Evolutionary conservation across 345 rosid species (phyloP).

Genomic region (Salix arbutifolia): DNA sequence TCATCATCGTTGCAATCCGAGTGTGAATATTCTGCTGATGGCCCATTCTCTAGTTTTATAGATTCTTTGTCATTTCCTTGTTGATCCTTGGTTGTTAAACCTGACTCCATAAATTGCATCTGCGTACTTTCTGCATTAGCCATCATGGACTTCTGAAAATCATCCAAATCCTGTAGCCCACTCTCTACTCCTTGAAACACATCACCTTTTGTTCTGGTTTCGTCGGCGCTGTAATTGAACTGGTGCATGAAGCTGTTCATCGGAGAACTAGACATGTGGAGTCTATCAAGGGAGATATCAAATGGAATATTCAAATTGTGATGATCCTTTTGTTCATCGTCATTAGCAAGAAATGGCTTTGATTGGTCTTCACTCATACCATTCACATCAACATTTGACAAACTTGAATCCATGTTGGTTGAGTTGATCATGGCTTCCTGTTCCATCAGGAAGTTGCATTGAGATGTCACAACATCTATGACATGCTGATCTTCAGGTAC

Average conservation of each 20-base stretch:
- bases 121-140: constrained; percentile 9
- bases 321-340: constrained; percentile 19
- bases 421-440: constrained; percentile 32
- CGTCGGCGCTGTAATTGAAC: constrained; percentile 28
- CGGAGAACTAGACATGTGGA: constrained; percentile 31
- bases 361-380: constrained; percentile 25
- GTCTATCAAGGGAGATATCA: constrained; percentile 38
- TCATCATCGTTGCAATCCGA: constrained; percentile 85
- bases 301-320: constrained; percentile 38
- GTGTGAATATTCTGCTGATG: constrained; percentile 41
- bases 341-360: constrained; percentile 17
- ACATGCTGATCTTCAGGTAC: constrained; percentile 67
- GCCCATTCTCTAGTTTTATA: constrained; percentile 44
- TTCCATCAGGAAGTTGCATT: constrained; percentile 47
- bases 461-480: constrained; percentile 56
- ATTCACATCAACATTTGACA: constrained; percentile 17
- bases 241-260: constrained; percentile 45
- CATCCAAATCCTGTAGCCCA: constrained; percentile 35
- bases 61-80: constrained; percentile 41
- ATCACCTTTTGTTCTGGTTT: constrained; percentile 29
- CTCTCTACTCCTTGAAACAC: constrained; percentile 35
- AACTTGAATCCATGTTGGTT: constrained; percentile 22
- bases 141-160: constrained; percentile 17
- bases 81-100: constrained; percentile 20
- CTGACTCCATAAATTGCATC: constrained; percentile 36